Evolutionary conservation across 345 rosid genomes (phyloP), one percentile per base, ranked within the genome.

Genomic region (Psidium guajava): DNA sequence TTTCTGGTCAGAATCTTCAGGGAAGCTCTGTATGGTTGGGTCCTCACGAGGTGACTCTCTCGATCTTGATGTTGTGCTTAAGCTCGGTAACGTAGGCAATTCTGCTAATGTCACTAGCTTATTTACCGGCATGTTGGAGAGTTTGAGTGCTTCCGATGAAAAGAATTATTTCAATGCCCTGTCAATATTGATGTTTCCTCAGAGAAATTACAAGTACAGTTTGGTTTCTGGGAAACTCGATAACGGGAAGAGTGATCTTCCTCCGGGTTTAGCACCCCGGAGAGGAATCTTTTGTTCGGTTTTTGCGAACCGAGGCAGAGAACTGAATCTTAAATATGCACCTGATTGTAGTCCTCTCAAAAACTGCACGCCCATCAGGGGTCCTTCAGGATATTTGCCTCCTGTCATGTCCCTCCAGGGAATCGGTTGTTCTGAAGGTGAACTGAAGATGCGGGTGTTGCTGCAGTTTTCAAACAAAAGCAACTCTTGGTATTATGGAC

Each of bases 1-100:
- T 54, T 90, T 90, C 86, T 90, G 92, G 93, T 91, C 94, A 13
- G 85, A 84, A 85, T 85, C 86, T 50, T 85, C 88, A 0, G 91
- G 89, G 83, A 85, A 88, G 82, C 91, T 93, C 87, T 93, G 95
- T 87, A 88, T 88, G 93, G 91, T 92, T 82, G 93, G 91, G 18
- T 82, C 86, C 57, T 42, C 52, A 40, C 77, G 54, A 81, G 84
- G 85, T 84, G 74, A 84, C 80, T 6, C 1, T 27, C 86, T 86
- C 14, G 50, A 75, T 57, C 89, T 84, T 42, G 74, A 59, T 54
- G 93, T 81, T 49, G 90, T 88, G 56, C 87, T 92, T n/a, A 92
- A 91, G 93, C 88, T 91, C 64, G 83, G 75, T 77, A 89, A 89
- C 73, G 88, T 92, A 5, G 86, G 55, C 49, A 84, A 55, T 54